phyloP scores from a whole-genome alignment of 176 grass and related monocot genomes.

The Thalia dealbata region DNA sequence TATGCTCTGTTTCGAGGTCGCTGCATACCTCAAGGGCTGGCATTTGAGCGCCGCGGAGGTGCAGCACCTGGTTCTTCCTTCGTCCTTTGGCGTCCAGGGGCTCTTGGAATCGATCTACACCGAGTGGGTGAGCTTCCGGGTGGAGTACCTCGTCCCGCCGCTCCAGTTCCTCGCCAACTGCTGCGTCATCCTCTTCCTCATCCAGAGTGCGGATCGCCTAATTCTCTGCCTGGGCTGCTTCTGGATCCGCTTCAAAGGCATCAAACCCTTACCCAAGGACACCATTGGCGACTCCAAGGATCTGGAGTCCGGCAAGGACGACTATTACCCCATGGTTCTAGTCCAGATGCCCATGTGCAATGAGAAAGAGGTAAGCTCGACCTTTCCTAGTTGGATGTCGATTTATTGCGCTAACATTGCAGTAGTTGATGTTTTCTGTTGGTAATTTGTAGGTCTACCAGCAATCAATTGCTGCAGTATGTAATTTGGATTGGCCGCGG shows the following conservation, averaged over 20 bases:
- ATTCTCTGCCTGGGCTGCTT: conserved; percentile 44
- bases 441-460: conserved; percentile 59
- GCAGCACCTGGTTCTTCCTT: conserved; percentile 17
- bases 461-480: conserved; percentile 75
- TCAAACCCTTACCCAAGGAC: conserved; percentile 9
- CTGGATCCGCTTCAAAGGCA: conserved; percentile 37
- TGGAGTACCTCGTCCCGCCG: conserved; percentile 24
- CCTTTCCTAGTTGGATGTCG: neutral
- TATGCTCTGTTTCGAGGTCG: conserved; percentile 30
- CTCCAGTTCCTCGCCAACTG: conserved; percentile 33
- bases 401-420: neutral
- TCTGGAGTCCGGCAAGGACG: neutral
- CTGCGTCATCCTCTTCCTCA: conserved; percentile 40
- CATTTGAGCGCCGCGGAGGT: conserved; percentile 23
- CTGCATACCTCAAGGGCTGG: conserved; percentile 38
- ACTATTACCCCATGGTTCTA: conserved; percentile 3
- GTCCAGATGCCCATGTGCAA: conserved; percentile 10
- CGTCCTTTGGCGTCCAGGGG: conserved; percentile 17
- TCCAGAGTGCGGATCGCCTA: conserved; percentile 38
- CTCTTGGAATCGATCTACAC: conserved; percentile 26
- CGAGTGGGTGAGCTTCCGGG: conserved; percentile 25
- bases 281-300: neutral
- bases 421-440: neutral
- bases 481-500: conserved; percentile 69
- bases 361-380: conserved; percentile 11